phyloP scores from a whole-genome alignment of 1,284 basidiomycete genomes.

The Ustilago bromivora region DNA sequence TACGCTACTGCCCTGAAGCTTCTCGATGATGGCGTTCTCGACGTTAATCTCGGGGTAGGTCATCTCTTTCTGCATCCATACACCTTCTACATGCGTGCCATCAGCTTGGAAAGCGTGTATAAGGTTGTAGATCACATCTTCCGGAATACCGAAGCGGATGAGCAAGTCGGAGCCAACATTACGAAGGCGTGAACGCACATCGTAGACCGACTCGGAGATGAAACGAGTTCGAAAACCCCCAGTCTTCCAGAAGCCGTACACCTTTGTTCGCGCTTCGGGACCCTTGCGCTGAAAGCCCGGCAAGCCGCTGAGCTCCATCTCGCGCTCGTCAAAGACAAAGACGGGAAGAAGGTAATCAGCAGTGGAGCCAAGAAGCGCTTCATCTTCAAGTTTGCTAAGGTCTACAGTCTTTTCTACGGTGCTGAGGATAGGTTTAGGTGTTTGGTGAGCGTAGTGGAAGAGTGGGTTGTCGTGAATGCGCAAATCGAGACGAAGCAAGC shows the following conservation, averaged over 20 bases:
- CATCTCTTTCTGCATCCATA: constrained; percentile 66
- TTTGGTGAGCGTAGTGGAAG: constrained; percentile 68
- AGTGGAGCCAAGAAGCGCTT: constrained; percentile 57
- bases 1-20: constrained; percentile 46
- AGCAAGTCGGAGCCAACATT: constrained; percentile 72
- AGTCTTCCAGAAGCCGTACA: constrained; percentile 73
- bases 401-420: constrained; percentile 42
- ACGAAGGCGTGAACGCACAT: constrained; percentile 71
- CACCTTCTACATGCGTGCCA: constrained; percentile 61
- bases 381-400: constrained; percentile 50
- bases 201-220: constrained; percentile 73
- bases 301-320: constrained; percentile 73
- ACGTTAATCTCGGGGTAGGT: constrained; percentile 56
- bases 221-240: constrained; percentile 71
- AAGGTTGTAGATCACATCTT: constrained; percentile 67
- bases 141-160: constrained; percentile 73
- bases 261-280: constrained; percentile 68
- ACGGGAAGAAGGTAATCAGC: constrained; percentile 73
- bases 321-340: constrained; percentile 74
- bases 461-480: constrained; percentile 73
- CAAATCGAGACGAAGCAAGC: constrained; percentile 59
- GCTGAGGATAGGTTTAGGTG: constrained; percentile 41
- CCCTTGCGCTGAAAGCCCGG: constrained; percentile 69
- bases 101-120: constrained; percentile 53
- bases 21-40: constrained; percentile 50